phyloP scores from a whole-genome alignment of 352 stramenopile species.

The Phytophthora fragariae region DNA sequence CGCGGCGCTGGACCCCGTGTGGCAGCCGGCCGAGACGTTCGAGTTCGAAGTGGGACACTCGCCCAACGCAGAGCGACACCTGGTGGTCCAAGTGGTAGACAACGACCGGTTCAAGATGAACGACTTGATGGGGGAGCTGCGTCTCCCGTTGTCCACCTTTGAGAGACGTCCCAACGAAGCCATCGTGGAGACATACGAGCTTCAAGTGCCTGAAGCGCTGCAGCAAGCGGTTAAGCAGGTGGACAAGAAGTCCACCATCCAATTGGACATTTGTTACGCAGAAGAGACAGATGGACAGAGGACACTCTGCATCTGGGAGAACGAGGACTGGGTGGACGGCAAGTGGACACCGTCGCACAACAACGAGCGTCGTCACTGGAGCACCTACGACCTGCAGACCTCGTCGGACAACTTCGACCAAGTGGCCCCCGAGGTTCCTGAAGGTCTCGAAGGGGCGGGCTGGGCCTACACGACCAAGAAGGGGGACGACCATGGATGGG shows the following conservation, averaged over 20 bases:
- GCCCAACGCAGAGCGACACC: constrained; percentile 38
- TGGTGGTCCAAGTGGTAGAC: constrained; percentile 71
- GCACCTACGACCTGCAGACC: constrained; percentile 59
- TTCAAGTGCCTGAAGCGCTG: constrained; percentile 58
- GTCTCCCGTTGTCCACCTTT: constrained; percentile 61
- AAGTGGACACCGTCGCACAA: constrained; percentile 61
- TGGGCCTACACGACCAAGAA: constrained; percentile 77
- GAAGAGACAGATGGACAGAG: constrained; percentile 62
- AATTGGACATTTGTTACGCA: constrained; percentile 41
- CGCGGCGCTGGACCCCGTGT: constrained; percentile 66
- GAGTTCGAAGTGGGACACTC: constrained; percentile 70
- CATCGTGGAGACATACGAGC: constrained; percentile 56
- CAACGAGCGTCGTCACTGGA: constrained; percentile 63
- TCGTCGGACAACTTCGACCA: constrained; percentile 76
- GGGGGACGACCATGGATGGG: constrained; percentile 73
- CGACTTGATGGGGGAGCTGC: constrained; percentile 64
- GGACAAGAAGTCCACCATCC: constrained; percentile 56
- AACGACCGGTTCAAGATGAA: constrained; percentile 73
- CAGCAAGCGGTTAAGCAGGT: constrained; percentile 43
- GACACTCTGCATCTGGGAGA: constrained; percentile 74
- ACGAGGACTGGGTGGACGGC: constrained; percentile 59
- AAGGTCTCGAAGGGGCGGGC: constrained; percentile 57
- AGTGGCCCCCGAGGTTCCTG: constrained; percentile 62
- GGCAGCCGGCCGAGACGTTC: constrained; percentile 77
- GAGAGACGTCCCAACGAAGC: constrained; percentile 56